Percentiles rank a stretch among this genome's conserved stretches.
phyloP scores from a whole-genome alignment of 2,329 filamentous ascomycete genomes.

The Hypoxylon sp. region DNA sequence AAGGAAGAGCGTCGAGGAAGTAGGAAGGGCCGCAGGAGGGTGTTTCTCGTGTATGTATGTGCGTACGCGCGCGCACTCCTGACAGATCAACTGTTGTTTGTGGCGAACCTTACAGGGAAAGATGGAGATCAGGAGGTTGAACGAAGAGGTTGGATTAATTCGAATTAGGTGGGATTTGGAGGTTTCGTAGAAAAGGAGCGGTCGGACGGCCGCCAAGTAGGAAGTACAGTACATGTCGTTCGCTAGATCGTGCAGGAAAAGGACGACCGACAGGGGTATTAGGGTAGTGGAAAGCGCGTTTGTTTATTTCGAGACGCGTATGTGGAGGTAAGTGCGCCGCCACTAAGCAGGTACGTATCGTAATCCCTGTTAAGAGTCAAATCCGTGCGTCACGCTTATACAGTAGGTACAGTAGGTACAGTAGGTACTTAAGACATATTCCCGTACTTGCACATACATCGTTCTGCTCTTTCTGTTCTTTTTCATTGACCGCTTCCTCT shows the following conservation, averaged over 20 bases:
- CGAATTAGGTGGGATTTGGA: constrained; percentile 14
- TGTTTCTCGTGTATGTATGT: constrained; percentile 23
- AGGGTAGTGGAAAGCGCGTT: constrained; percentile 41
- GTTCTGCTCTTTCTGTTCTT: background rate
- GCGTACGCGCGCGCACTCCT: constrained; percentile 39
- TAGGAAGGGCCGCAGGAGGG: constrained; percentile 18
- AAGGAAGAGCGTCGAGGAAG: constrained; percentile 22
- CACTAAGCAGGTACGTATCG: constrained; percentile 38
- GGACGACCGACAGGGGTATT: constrained; percentile 27
- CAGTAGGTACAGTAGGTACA: constrained; percentile 1
- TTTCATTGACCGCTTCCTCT: constrained; percentile 36
- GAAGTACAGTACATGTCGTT: constrained; percentile 15
- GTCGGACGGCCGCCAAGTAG: constrained; percentile 38
- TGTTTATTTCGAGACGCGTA: constrained; percentile 49
- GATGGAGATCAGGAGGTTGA: constrained; percentile 38
- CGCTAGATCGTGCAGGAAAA: constrained; percentile 25
- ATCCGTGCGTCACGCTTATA: constrained; percentile 24
- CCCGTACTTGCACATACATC: constrained; percentile 23
- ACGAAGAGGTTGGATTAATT: constrained; percentile 33
- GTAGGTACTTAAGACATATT: background rate
- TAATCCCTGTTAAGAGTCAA: constrained; percentile 19
- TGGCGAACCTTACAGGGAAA: constrained; percentile 38
- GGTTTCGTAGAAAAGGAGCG: constrained; percentile 42
- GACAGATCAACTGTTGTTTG: constrained; percentile 45
- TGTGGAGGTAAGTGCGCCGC: constrained; percentile 42